Conservation (phyloP, 163 green algal genomes). For the Scenedesmus sp. region DNA sequence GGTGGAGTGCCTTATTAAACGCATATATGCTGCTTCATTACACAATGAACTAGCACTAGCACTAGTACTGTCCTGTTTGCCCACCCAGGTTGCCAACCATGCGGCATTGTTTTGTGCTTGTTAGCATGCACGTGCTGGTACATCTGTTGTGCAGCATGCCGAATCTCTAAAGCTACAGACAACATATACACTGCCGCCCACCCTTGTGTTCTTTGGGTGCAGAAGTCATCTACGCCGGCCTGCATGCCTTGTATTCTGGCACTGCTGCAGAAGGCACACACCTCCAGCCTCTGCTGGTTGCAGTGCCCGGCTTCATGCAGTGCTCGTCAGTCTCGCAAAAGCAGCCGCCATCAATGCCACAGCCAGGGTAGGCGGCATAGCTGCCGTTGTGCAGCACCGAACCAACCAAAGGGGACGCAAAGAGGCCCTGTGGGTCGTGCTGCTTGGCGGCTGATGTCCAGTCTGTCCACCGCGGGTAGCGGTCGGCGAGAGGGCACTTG, state of each 20-base stretch:
- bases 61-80: too few relatives aligned
- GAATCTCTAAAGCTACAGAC: too few relatives aligned
- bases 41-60: too few relatives aligned
- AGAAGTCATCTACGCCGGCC: neutral
- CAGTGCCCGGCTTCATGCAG: neutral
- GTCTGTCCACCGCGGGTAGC: neutral
- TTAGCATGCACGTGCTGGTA: too few relatives aligned
- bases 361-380: neutral
- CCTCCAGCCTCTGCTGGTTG: neutral
- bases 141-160: too few relatives aligned
- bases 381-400: neutral
- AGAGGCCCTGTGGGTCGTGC: neutral
- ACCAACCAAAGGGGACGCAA: neutral
- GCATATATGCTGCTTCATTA: too few relatives aligned
- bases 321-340: neutral
- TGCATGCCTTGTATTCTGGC: neutral
- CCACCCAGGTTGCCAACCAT: too few relatives aligned
- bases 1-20: too few relatives aligned
- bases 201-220: too few relatives aligned
- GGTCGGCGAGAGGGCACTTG: neutral
- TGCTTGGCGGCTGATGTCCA: neutral
- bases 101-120: too few relatives aligned
- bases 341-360: neutral
- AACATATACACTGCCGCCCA: too few relatives aligned
- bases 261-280: neutral